Evolutionary conservation across 495 filamentous ascomycete species (phyloP), one percentile per base, ranked within the genome.

Genomic region (Lasiosphaeria miniovina): DNA sequence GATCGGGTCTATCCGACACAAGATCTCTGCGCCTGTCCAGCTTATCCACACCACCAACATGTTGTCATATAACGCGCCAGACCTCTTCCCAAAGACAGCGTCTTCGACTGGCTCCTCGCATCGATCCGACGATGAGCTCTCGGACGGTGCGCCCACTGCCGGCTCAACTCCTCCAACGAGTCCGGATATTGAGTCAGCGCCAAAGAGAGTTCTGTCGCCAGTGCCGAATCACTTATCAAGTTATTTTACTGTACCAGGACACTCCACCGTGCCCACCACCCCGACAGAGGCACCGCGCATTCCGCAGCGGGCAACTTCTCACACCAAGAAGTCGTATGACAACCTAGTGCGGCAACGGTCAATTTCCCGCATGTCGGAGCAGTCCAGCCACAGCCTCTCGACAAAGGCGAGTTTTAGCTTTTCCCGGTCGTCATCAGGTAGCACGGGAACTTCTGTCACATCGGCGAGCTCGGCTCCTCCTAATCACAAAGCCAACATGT

Each of bases 31-130:
- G 10, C 94, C 94, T 3, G 80, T 97, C 50, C 86, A 90, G 71
- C 80, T 98, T 49, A 74, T 96, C 34, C 96, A 93, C 17, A 96
- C 95, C 4, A 98, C 95, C 59, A 98, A 98, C 71, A 90, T 93
- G 86, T 86, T 96, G 15, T 89, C 90, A 15, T 96, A 94, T 80
- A 92, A 93, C 67, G 92, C 94, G 10, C 95, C 94, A 33, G 87
- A 91, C 69, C 81, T 91, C 63, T 81, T 77, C 64, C 83, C 80
- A 56, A 69, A 78, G 60, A 73, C 78, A 34, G 75, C 81, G 0
- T 80, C 84, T 1, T 86, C 88, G 0, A 71, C 82, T 32, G 84
- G 79, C 6, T 69, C 82, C 36, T 86, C 84, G 32, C 76, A 74
- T 40, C 81, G 86, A 61, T 77, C 74, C 31, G 76, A 78, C 55